phyloP scores from a whole-genome alignment of 1,139 yeast species.

The Debaryomycetaceae sp. region DNA sequence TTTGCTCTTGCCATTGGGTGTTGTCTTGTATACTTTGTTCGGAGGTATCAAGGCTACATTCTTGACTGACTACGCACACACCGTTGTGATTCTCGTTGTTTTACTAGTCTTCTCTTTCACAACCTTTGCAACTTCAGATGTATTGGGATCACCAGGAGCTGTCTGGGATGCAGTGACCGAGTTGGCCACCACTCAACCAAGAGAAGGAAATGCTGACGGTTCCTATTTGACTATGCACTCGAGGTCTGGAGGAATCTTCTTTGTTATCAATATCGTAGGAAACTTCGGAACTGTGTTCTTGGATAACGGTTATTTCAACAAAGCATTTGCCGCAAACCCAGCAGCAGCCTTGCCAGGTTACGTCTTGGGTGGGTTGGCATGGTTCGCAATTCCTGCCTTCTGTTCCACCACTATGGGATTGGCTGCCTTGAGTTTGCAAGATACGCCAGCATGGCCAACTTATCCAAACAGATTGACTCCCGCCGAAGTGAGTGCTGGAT shows the following conservation, averaged over 20 bases:
- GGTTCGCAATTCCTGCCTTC: constrained; percentile 88
- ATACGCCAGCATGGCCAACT: constrained; percentile 68
- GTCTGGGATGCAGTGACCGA: constrained; percentile 68
- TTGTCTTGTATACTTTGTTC: constrained; percentile 73
- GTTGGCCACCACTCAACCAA: constrained; percentile 57
- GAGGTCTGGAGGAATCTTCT: constrained; percentile 73
- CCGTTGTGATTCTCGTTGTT: constrained; percentile 56
- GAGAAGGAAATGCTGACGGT: constrained; percentile 71
- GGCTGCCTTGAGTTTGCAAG: constrained; percentile 70
- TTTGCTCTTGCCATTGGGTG: constrained; percentile 79
- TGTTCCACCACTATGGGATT: constrained; percentile 83
- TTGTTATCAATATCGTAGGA: constrained; percentile 79
- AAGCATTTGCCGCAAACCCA: constrained; percentile 85
- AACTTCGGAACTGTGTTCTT: constrained; percentile 86
- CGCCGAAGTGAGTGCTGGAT: constrained; percentile 73
- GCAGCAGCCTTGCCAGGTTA: constrained; percentile 88
- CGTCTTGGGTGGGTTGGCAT: constrained; percentile 82
- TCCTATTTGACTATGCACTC: constrained; percentile 81
- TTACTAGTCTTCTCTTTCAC: constrained; percentile 61
- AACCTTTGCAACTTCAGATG: constrained; percentile 56
- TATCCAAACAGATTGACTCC: constrained; percentile 64
- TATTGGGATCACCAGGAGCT: constrained; percentile 75
- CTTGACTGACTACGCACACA: constrained; percentile 82
- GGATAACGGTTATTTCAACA: constrained; percentile 88
- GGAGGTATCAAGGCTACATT: constrained; percentile 93